phyloP scores from a whole-genome alignment of 768 basidiomycete species.

The Lactifluus subvellereus region DNA sequence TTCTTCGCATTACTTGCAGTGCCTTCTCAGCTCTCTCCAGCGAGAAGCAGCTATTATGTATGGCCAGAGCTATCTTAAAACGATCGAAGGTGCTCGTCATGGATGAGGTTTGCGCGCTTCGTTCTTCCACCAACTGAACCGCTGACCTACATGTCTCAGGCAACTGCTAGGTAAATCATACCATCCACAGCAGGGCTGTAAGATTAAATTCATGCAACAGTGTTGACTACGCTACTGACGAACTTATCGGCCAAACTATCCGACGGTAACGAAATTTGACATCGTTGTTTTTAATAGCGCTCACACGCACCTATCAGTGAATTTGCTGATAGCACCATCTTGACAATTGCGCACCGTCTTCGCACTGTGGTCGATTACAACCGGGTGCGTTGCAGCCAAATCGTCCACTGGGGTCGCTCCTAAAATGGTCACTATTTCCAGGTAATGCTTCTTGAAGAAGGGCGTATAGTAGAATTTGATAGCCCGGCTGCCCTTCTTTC shows the following conservation, averaged over 20 bases:
- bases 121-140: not conserved
- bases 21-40: conserved; percentile 29
- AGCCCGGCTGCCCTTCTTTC: conserved; percentile 52
- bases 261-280: conserved; percentile 49
- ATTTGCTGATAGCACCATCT: conserved; percentile 74
- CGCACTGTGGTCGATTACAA: conserved; percentile 82
- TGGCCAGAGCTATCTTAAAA: conserved; percentile 82
- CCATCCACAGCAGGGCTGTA: not conserved
- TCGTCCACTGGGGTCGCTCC: not conserved
- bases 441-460: conserved; percentile 77
- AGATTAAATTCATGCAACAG: conserved; percentile 29
- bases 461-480: conserved; percentile 73
- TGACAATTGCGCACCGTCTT: conserved; percentile 78
- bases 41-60: conserved; percentile 82
- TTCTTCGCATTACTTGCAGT: not conserved
- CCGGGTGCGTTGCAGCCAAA: conserved; percentile 43
- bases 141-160: conserved; percentile 34
- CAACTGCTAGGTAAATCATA: conserved; percentile 52
- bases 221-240: conserved; percentile 86
- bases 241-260: conserved; percentile 77
- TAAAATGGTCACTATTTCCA: conserved; percentile 28
- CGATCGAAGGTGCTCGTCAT: conserved; percentile 73
- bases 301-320: conserved; percentile 38
- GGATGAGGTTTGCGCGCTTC: conserved; percentile 55
- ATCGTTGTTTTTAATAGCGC: not conserved